A percentile compares a stretch with the other conserved stretches of the same genome.
Conservation (phyloP, 371 early-diverging fungal species). For the Mucor racemosus region DNA sequence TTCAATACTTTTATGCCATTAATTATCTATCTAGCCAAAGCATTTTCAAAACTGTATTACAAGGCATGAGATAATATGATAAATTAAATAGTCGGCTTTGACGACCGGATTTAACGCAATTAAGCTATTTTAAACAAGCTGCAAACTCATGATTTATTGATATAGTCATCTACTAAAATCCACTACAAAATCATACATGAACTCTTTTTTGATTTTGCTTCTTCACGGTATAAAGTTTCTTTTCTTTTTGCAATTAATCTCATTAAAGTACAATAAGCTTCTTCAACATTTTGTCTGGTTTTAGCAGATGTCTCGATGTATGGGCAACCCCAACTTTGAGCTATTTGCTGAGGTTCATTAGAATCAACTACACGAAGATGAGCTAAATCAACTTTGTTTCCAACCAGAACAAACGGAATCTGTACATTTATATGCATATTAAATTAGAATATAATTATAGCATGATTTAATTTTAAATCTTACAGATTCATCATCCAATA, state of each 20-base stretch:
- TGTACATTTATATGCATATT: slow-evolving; percentile 8
- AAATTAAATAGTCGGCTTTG: too few species aligned
- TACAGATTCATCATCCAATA: slow-evolving; percentile 74
- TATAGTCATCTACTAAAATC: neutral
- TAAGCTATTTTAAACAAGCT: too few species aligned
- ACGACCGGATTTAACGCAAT: too few species aligned
- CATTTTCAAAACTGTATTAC: too few species aligned
- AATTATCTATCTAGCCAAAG: too few species aligned
- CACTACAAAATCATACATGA: slow-evolving; percentile 54
- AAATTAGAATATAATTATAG: too few species aligned
- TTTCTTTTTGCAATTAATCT: slow-evolving; percentile 69
- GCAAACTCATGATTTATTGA: neutral
- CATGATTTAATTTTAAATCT: too few species aligned
- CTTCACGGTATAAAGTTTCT: slow-evolving; percentile 43
- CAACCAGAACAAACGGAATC: slow-evolving; percentile 82
- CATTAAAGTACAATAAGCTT: slow-evolving; percentile 76
- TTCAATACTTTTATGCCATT: too few species aligned
- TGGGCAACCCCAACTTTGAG: slow-evolving; percentile 78
- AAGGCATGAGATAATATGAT: too few species aligned
- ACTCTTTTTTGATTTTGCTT: slow-evolving; percentile 54
- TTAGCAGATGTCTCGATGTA: slow-evolving; percentile 88
- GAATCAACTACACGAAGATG: slow-evolving; percentile 69
- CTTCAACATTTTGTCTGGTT: slow-evolving; percentile 81
- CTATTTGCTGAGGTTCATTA: slow-evolving; percentile 67
- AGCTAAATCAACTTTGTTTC: slow-evolving; percentile 85